Conservation (phyloP, 164 flowering plant genomes). For the Berberis vulgaris region DNA sequence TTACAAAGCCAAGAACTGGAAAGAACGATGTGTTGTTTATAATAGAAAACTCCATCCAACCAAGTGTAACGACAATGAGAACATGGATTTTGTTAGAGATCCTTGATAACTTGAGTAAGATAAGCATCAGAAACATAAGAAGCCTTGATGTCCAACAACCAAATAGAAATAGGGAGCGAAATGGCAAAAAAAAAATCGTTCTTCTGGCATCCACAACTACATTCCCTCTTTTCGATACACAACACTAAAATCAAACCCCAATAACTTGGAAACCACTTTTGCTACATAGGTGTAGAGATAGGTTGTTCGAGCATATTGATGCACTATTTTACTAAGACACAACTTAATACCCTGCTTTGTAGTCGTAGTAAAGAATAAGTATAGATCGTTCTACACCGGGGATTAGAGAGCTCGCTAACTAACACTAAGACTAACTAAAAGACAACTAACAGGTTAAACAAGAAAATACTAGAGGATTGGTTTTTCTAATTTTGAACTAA, state of each 20-base stretch:
- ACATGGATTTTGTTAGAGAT: background rate
- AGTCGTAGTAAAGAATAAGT: too few species aligned
- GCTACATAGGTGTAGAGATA: background rate
- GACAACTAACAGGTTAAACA: too few species aligned
- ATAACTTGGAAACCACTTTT: background rate
- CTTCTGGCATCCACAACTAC: background rate
- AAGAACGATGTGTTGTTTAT: background rate
- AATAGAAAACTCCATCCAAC: background rate
- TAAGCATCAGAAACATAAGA: background rate
- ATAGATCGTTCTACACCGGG: too few species aligned
- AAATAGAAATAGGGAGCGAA: background rate
- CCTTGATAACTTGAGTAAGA: background rate
- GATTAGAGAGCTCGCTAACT: too few species aligned
- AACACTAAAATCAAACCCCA: conserved; percentile 1
- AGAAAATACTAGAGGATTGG: too few species aligned
- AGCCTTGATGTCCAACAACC: background rate
- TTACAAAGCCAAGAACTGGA: background rate
- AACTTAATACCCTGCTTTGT: too few species aligned
- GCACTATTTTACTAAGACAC: too few species aligned
- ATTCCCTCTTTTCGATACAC: background rate
- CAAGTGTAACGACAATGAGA: background rate
- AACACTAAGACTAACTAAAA: too few species aligned
- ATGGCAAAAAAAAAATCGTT: background rate
- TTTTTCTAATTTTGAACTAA: too few species aligned
- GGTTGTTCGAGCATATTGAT: background rate